Percentiles rank a stretch among this genome's conserved stretches.
phyloP scores from a whole-genome alignment of 257 asterid species.

The Nemophila menziesii region DNA sequence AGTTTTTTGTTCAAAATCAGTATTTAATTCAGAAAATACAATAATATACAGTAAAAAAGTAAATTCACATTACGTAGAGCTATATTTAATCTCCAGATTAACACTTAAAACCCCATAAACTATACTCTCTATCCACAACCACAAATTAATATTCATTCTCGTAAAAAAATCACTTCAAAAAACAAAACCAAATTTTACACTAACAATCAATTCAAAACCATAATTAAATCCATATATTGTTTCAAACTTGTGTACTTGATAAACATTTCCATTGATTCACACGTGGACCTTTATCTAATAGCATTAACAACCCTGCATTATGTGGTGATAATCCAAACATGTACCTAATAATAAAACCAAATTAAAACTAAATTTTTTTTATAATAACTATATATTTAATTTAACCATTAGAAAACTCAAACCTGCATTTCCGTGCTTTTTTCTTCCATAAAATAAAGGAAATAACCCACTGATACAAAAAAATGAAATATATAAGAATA shows the following conservation, averaged over 20 bases:
- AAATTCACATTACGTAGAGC: conserved; percentile 6
- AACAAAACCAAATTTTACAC: conserved; percentile 11
- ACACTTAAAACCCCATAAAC: not conserved
- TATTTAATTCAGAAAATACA: conserved; percentile 18
- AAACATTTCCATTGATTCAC: conserved; percentile 56
- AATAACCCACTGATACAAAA: conserved; percentile 54
- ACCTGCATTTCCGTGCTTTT: conserved; percentile 72
- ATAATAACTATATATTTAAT: no score
- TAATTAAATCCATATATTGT: conserved; percentile 9
- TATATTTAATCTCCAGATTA: conserved; percentile 18
- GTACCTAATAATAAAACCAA: conserved; percentile 37
- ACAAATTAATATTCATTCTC: conserved; percentile 12
- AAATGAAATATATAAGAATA: conserved; percentile 1
- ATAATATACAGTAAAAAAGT: conserved; percentile 29
- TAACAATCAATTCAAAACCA: conserved; percentile 11
- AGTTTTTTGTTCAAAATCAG: not conserved
- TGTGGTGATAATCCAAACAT: conserved; percentile 58
- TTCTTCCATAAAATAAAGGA: conserved; percentile 64
- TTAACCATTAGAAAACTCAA: conserved; percentile 8
- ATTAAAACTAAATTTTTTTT: no score
- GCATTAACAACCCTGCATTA: conserved; percentile 60
- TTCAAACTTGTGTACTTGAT: conserved; percentile 28
- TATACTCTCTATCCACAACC: conserved; percentile 7
- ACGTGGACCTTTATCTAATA: conserved; percentile 61
- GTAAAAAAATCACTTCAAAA: conserved; percentile 7